Conservation (phyloP, 768 basidiomycete species). For the Lentinula guzmanii region DNA sequence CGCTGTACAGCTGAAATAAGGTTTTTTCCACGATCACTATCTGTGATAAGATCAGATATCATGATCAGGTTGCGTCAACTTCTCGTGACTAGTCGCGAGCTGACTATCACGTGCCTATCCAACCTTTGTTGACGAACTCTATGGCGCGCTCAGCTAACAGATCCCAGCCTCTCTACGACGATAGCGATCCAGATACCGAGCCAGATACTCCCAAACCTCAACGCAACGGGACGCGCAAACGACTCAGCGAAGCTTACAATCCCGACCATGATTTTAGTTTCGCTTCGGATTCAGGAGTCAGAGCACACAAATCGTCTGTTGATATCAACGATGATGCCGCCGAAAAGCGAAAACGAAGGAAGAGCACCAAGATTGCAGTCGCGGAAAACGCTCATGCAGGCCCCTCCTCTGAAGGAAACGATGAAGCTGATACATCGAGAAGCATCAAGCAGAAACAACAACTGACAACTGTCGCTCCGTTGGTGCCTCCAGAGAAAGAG, state of each 20-base stretch:
- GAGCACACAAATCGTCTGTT: constrained; percentile 38
- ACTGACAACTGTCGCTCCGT: constrained; percentile 54
- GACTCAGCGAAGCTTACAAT: constrained; percentile 53
- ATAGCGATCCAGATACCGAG: constrained; percentile 27
- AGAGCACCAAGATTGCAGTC: constrained; percentile 61
- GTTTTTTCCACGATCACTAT: neutral
- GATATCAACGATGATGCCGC: constrained; percentile 81
- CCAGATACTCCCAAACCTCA: constrained; percentile 32
- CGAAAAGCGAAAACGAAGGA: constrained; percentile 77
- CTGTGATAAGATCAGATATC: neutral
- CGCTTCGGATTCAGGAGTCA: constrained; percentile 27
- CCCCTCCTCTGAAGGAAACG: constrained; percentile 44
- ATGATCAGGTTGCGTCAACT: neutral
- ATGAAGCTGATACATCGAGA: constrained; percentile 34
- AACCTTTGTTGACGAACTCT: constrained; percentile 3
- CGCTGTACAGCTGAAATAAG: constrained; percentile 1
- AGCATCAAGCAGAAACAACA: constrained; percentile 54
- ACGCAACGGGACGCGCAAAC: constrained; percentile 44
- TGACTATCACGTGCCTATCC: constrained; percentile 6
- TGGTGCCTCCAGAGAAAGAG: constrained; percentile 38
- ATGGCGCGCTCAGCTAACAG: constrained; percentile 12
- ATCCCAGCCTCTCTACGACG: constrained; percentile 27
- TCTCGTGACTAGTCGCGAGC: neutral
- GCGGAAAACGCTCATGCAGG: constrained; percentile 55
- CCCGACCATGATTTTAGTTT: constrained; percentile 39